Percentiles rank a stretch among this genome's conserved stretches.
phyloP scores from a whole-genome alignment of 140 eudicot genomes.

The Flaveria floridana region DNA sequence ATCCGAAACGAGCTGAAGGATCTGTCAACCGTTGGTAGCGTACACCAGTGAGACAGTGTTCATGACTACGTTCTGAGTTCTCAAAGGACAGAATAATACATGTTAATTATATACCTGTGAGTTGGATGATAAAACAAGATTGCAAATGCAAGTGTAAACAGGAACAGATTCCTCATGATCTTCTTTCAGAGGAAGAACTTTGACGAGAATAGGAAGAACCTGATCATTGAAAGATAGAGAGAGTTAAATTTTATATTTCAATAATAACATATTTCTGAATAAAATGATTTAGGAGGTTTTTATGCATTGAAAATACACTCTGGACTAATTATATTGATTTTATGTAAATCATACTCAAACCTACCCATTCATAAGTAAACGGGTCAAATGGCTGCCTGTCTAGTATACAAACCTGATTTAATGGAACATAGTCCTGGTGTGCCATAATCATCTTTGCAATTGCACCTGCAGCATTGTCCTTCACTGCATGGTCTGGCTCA shows the following conservation, averaged over 20 bases:
- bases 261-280: neutral
- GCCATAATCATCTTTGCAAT: constrained; percentile 88
- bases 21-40: constrained; percentile 42
- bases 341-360: neutral
- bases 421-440: constrained; percentile 64
- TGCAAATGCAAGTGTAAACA: constrained; percentile 80
- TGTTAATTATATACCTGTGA: constrained; percentile 54
- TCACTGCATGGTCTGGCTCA: constrained; percentile 80
- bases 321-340: neutral
- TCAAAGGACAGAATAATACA: neutral
- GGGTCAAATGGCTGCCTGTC: neutral
- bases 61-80: constrained; percentile 1
- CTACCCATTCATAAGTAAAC: neutral
- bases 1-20: constrained; percentile 69
- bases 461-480: constrained; percentile 97
- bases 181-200: constrained; percentile 85
- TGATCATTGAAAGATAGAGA: constrained; percentile 27
- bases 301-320: neutral
- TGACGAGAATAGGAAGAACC: constrained; percentile 81
- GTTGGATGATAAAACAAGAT: constrained; percentile 80
- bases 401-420: constrained; percentile 60
- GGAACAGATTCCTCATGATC: constrained; percentile 80
- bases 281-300: constrained; percentile 8
- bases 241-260: neutral
- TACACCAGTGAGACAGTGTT: constrained; percentile 6